Conservation (phyloP, 148 eudicot genomes). For the Beta vulgaris region DNA sequence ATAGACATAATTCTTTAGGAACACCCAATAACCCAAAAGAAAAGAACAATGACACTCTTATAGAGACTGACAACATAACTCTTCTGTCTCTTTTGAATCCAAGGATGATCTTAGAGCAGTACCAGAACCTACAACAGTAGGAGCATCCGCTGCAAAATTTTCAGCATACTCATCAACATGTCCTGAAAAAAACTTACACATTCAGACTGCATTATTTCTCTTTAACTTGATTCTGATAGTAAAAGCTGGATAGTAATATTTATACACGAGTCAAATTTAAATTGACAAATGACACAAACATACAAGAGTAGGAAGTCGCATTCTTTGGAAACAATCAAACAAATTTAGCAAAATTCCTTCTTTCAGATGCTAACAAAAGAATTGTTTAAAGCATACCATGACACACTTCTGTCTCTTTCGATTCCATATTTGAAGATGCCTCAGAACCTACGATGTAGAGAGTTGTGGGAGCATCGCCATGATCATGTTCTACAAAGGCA, state of each 20-base stretch:
- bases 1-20: background rate
- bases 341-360: background rate
- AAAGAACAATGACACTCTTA: background rate
- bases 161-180: background rate
- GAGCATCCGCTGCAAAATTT: background rate
- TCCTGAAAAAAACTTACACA: background rate
- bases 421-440: slow-evolving; percentile 3
- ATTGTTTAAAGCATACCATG: background rate
- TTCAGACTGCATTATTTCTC: background rate
- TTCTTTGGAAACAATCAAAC: background rate
- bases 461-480: background rate
- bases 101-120: background rate
- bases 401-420: background rate
- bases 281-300: background rate
- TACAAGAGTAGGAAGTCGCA: background rate
- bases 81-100: background rate
- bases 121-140: background rate
- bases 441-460: background rate
- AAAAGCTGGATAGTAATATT: background rate
- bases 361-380: background rate
- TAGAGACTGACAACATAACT: background rate
- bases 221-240: background rate
- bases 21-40: background rate
- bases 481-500: background rate
- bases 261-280: background rate